Base-by-base conservation (phyloP, 2,329 filamentous ascomycete species). In the Aspergillus candidus region DNA sequence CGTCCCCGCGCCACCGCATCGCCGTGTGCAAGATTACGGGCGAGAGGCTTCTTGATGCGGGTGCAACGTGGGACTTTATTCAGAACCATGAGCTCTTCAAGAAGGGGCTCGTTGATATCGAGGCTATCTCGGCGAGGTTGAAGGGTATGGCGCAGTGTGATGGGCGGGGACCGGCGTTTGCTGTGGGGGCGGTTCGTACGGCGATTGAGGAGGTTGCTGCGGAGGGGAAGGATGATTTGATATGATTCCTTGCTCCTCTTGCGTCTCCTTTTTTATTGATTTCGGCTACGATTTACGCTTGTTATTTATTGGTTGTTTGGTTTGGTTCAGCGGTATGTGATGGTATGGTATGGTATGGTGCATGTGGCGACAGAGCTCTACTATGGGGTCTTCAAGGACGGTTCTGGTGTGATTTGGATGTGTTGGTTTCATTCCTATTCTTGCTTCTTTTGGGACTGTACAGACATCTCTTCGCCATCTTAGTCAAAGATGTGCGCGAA, bases 51-150 rank as follows among this genome's bases (percentile, higher is more conserved):
- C 73, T 93, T 6, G 84, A 84, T 32, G 84, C 84, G 0, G 83
- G 83, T 13, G 86, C 88, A 2, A 84, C 89, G 0, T 97, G 91
- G 91, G 90, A 96, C 58, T 73, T 89, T 42, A 93, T 97, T 48
- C 86, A 94, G 59, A 75, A 73, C 41, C 88, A 95, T 65, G 80
- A 86, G 6, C 69, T 89, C 7, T 94, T 86, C 63, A 80, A 82
- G 62, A 77, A 78, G 37, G 88, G 89, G 0, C 72, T 87, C 14
- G 83, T 96, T 18, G 87, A 97, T 63, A 81, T 96, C 11, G 83
- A 77, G 32, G 78, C 85, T 61, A 86, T 96, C 29, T 89, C 84
- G 62, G 85, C 93, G 59, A 75, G 82, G 11, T 71, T 97, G 41
- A 90, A 88, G 70, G 74, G 76, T 13, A 71, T 79, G 57, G 86